Evolutionary conservation across 1,284 basidiomycete genomes (phyloP).

Genomic region (Grifola frondosa): DNA sequence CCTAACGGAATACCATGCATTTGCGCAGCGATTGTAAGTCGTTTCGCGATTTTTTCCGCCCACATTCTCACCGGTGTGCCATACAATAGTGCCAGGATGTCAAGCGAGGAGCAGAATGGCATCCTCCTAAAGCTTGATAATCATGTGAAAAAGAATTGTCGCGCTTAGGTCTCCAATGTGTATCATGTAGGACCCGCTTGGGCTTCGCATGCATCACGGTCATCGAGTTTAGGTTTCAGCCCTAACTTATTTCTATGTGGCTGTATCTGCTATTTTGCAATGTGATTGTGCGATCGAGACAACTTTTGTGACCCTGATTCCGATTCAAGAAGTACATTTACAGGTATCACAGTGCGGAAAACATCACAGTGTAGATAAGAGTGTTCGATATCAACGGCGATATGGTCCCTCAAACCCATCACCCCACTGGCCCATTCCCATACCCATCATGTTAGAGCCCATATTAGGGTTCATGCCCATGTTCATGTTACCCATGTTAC

Average conservation of each 20-base stretch:
- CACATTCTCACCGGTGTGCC: neutral
- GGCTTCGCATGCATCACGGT: no score
- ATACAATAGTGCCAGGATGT: constrained; percentile 12
- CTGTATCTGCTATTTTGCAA: neutral
- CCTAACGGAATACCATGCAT: constrained; percentile 48
- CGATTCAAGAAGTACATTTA: no score
- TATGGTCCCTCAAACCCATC: constrained; percentile 21
- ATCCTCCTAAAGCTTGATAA: constrained; percentile 19
- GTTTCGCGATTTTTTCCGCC: neutral
- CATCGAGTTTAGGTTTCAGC: no score
- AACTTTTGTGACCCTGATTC: no score
- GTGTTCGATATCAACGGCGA: neutral
- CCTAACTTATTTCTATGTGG: neutral
- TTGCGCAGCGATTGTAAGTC: constrained; percentile 64
- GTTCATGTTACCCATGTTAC: constrained; percentile 41
- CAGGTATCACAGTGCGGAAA: neutral
- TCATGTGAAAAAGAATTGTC: constrained; percentile 18
- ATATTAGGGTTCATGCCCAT: constrained; percentile 22
- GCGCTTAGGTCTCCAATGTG: no score
- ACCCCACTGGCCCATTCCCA: constrained; percentile 27
- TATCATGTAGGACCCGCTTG: no score
- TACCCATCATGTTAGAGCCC: constrained; percentile 22
- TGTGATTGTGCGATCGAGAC: no score
- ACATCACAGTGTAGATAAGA: neutral
- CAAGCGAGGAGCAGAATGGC: constrained; percentile 15